Conservation (phyloP, 2,329 filamentous ascomycete species). For the Byssothecium circinans region DNA sequence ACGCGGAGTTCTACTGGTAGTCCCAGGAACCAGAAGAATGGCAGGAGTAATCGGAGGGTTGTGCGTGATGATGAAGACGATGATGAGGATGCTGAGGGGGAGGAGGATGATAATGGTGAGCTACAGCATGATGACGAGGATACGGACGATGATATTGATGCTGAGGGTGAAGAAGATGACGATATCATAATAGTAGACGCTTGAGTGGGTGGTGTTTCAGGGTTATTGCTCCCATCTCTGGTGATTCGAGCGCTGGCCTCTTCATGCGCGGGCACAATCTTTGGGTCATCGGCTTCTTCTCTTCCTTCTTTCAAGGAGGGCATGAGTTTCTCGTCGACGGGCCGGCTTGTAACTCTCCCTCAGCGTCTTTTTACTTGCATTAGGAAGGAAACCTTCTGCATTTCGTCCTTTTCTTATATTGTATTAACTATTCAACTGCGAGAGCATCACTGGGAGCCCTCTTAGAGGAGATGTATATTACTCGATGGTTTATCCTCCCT, state of each 20-base stretch:
- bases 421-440: background rate
- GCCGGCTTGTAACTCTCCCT: no score
- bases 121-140: constrained; percentile 27
- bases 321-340: no score
- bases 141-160: constrained; percentile 29
- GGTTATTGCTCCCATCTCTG: no score
- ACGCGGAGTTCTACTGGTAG: constrained; percentile 35
- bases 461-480: no score
- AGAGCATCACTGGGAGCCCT: no score
- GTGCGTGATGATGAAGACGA: constrained; percentile 34
- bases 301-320: no score
- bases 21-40: constrained; percentile 21
- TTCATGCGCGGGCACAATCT: no score
- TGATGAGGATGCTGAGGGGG: constrained; percentile 33
- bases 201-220: constrained; percentile 6
- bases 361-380: constrained; percentile 14
- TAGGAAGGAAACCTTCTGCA: constrained; percentile 28
- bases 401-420: background rate
- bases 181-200: constrained; percentile 32
- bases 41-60: constrained; percentile 32
- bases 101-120: constrained; percentile 28
- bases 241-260: no score
- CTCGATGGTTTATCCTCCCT: no score
- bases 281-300: no score
- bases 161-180: constrained; percentile 31